Conservation (phyloP, 108 stramenopile species). For the Nitzschia sp. region DNA sequence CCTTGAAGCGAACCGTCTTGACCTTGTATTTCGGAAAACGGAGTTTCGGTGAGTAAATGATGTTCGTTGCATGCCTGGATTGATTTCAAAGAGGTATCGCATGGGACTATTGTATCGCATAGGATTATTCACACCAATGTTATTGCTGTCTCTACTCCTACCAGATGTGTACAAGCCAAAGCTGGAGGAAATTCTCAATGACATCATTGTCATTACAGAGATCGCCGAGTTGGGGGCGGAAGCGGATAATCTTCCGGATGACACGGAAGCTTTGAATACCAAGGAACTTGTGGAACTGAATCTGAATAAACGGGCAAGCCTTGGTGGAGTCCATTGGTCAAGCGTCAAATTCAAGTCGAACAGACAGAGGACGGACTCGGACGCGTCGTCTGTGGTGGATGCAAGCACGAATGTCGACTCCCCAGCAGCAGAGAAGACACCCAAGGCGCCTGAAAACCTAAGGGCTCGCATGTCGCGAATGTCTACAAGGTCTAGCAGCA, state of each 20-base stretch:
- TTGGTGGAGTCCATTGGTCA: slow-evolving; percentile 7
- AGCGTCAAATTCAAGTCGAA: slow-evolving; percentile 4
- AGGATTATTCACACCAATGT: background rate
- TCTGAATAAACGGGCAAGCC: background rate
- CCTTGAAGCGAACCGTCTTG: slow-evolving; percentile 64
- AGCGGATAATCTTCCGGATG: slow-evolving; percentile 18
- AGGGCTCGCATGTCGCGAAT: background rate
- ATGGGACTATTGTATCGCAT: background rate
- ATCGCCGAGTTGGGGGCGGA: slow-evolving; percentile 63
- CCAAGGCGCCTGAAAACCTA: background rate
- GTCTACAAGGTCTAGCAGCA: slow-evolving; percentile 1
- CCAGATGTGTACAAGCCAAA: slow-evolving; percentile 45
- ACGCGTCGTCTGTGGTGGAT: background rate
- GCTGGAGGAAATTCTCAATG: slow-evolving; percentile 49
- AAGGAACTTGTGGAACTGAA: background rate
- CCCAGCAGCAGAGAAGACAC: background rate
- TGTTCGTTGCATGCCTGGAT: background rate
- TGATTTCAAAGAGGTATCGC: slow-evolving; percentile 17
- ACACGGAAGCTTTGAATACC: background rate
- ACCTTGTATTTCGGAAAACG: slow-evolving; percentile 64
- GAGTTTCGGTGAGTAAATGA: slow-evolving; percentile 38
- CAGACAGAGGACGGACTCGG: background rate
- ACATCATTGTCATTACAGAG: slow-evolving; percentile 58
- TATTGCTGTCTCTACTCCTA: background rate
- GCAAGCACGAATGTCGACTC: background rate